phyloP scores from a whole-genome alignment of 495 filamentous ascomycete genomes.

The Penicillium malachiteum region DNA sequence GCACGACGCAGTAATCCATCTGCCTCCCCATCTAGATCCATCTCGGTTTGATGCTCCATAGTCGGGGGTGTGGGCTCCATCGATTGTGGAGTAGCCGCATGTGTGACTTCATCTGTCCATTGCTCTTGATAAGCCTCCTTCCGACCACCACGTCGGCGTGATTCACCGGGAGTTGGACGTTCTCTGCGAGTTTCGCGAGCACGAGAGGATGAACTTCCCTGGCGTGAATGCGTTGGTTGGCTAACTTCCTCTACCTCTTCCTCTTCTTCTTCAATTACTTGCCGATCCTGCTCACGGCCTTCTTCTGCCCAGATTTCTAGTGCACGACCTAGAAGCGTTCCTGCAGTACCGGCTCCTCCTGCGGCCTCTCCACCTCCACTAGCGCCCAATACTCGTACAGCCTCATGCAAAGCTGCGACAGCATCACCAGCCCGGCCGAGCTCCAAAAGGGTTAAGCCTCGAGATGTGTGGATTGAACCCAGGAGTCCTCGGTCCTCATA shows the following conservation, averaged over 20 bases:
- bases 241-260: slow-evolving; percentile 14
- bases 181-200: slow-evolving; percentile 31
- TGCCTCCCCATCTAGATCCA: slow-evolving; percentile 44
- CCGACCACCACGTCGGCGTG: slow-evolving; percentile 25
- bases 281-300: slow-evolving; percentile 29
- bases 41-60: slow-evolving; percentile 40
- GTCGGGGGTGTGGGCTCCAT: slow-evolving; percentile 6
- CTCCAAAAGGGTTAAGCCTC: slow-evolving; percentile 70
- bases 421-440: slow-evolving; percentile 64
- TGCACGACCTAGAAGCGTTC: slow-evolving; percentile 71
- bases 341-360: slow-evolving; percentile 67
- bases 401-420: slow-evolving; percentile 67
- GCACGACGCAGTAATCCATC: slow-evolving; percentile 38
- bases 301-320: slow-evolving; percentile 64
- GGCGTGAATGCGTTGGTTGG: slow-evolving; percentile 2
- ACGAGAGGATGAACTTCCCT: slow-evolving; percentile 19
- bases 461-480: slow-evolving; percentile 46
- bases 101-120: slow-evolving; percentile 40
- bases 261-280: slow-evolving; percentile 12
- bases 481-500: slow-evolving; percentile 48
- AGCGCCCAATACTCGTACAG: slow-evolving; percentile 54
- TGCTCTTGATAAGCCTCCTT: slow-evolving; percentile 28
- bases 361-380: slow-evolving; percentile 58
- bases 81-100: slow-evolving; percentile 17
- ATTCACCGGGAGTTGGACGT: slow-evolving; percentile 11